phyloP scores from a whole-genome alignment of 2,329 filamentous ascomycete genomes.

The Talaromyces amestolkiae region DNA sequence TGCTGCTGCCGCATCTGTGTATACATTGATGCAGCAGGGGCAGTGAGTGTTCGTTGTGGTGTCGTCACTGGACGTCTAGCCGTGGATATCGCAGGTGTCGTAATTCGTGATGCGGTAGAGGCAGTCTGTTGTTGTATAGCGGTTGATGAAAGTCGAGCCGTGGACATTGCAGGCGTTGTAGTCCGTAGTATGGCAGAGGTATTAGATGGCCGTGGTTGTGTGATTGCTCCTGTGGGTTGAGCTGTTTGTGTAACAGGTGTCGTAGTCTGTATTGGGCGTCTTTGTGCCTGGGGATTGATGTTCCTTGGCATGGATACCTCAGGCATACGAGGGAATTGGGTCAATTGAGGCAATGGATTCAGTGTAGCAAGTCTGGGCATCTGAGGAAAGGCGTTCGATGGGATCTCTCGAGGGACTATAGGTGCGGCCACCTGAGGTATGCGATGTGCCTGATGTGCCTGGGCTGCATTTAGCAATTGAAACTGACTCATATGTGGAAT shows the following conservation, averaged over 20 bases:
- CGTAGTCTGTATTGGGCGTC: background rate
- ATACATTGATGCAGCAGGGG: background rate
- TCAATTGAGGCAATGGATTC: background rate
- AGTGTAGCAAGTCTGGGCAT: background rate
- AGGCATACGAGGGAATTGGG: background rate
- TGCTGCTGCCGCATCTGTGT: background rate
- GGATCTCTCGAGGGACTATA: background rate
- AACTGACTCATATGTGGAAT: background rate
- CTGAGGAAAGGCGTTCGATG: background rate
- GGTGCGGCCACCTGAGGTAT: background rate
- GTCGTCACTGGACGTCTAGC: background rate
- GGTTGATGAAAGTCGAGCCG: background rate
- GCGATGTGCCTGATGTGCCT: background rate
- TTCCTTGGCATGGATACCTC: too few species aligned
- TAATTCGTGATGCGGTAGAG: background rate
- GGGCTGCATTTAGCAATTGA: background rate
- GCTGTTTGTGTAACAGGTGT: background rate
- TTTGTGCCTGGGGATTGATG: background rate
- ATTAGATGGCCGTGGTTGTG: background rate
- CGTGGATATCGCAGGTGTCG: background rate
- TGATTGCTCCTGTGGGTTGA: background rate
- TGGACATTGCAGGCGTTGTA: background rate
- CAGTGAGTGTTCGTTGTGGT: background rate
- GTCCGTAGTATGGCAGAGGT: background rate
- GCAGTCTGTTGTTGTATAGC: background rate